Conservation (phyloP, 768 basidiomycete species). For the Serendipita indica region DNA sequence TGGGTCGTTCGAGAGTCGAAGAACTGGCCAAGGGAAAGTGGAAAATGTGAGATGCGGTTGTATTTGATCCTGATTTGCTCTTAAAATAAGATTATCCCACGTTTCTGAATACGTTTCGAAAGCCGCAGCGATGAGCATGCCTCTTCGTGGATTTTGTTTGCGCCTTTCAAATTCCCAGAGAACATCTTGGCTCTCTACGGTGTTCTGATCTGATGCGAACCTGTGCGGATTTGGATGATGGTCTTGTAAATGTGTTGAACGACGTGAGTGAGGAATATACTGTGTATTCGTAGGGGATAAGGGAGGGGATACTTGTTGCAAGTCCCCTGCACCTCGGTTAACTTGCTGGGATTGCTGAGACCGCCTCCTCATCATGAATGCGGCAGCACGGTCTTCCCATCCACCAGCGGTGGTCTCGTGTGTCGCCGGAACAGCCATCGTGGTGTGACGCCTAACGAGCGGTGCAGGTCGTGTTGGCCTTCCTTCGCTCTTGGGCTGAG, state of each 20-base stretch:
- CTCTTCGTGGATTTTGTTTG: background rate
- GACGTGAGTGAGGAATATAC: background rate
- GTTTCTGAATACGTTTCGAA: background rate
- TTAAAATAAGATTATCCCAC: background rate
- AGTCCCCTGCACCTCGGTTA: background rate
- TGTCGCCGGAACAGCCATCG: background rate
- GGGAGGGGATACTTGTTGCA: background rate
- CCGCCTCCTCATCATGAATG: slow-evolving; percentile 3
- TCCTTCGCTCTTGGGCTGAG: no score
- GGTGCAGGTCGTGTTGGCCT: background rate
- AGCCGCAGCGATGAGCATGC: background rate
- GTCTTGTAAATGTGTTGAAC: background rate
- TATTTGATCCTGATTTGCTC: background rate
- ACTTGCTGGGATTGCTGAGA: background rate
- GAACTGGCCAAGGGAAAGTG: slow-evolving; percentile 3
- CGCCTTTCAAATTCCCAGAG: background rate
- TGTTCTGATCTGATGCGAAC: background rate
- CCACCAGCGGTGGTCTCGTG: background rate
- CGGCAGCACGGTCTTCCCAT: slow-evolving; percentile 6
- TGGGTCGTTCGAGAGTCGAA: background rate
- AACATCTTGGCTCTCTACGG: background rate
- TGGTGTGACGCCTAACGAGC: slow-evolving; percentile 3
- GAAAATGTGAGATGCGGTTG: slow-evolving; percentile 4
- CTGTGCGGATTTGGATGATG: background rate
- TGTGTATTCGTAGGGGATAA: background rate